Evolutionary conservation across 1,139 yeast genomes (phyloP).

Genomic region (Hansenula lynferdii): DNA sequence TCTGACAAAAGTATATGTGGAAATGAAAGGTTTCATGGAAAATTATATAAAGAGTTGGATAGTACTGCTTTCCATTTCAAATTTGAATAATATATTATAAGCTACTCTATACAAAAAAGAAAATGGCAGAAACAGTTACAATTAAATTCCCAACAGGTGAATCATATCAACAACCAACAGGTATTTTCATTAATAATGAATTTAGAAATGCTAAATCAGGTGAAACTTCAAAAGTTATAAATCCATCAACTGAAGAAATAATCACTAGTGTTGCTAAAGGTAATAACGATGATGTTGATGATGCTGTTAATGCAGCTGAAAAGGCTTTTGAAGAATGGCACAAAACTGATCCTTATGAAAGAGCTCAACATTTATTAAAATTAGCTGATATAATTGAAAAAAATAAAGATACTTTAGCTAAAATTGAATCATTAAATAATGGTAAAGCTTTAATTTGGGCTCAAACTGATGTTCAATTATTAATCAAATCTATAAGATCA

Average conservation of each 20-base stretch:
- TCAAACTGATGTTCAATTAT: slow-evolving; percentile 49
- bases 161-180: slow-evolving; percentile 53
- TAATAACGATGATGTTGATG: slow-evolving; percentile 45
- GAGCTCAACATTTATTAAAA: slow-evolving; percentile 51
- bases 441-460: slow-evolving; percentile 62
- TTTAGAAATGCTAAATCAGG: slow-evolving; percentile 42
- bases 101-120: not conserved
- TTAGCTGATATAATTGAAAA: slow-evolving; percentile 59
- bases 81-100: no score
- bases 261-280: slow-evolving; percentile 49
- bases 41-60: no score
- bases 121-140: slow-evolving; percentile 21
- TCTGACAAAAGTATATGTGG: no score
- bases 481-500: slow-evolving; percentile 50
- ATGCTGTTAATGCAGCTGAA: slow-evolving; percentile 50
- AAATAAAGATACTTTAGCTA: slow-evolving; percentile 50
- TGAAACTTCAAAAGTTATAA: slow-evolving; percentile 42
- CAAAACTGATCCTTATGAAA: slow-evolving; percentile 38
- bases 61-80: no score
- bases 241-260: slow-evolving; percentile 50
- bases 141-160: slow-evolving; percentile 24
- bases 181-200: slow-evolving; percentile 55
- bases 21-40: no score
- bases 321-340: slow-evolving; percentile 44
- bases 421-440: slow-evolving; percentile 73